Evolutionary conservation across 768 basidiomycete species (phyloP).

Genomic region (Amanita fuliginea): DNA sequence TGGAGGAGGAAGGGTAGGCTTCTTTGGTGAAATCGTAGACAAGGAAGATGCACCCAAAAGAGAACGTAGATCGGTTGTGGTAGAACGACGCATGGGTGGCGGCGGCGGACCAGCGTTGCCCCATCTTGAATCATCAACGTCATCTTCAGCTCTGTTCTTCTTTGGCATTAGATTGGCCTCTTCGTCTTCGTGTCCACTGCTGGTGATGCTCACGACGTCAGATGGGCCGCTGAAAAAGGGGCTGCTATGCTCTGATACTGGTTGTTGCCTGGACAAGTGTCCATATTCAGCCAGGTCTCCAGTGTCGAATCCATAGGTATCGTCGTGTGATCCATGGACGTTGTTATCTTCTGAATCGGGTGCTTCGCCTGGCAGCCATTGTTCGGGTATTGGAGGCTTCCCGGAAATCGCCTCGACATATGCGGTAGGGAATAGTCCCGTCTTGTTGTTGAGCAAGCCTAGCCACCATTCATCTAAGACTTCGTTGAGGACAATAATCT

Average conservation of each 20-base stretch:
- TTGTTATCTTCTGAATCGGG: constrained; percentile 9
- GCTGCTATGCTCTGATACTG: constrained; percentile 30
- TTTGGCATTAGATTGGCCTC: constrained; percentile 8
- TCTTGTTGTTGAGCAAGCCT: constrained; percentile 59
- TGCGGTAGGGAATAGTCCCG: constrained; percentile 73
- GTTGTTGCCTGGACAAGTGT: constrained; percentile 29
- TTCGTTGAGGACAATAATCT: constrained; percentile 68
- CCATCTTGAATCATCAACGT: constrained; percentile 3
- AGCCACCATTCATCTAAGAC: constrained; percentile 90
- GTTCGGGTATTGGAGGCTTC: constrained; percentile 15
- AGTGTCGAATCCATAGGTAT: background rate
- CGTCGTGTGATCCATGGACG: constrained; percentile 2
- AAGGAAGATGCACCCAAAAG: background rate
- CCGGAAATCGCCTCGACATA: constrained; percentile 48
- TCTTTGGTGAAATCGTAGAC: background rate
- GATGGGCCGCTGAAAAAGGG: constrained; percentile 33
- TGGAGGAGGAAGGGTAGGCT: constrained; percentile 37
- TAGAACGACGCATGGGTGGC: background rate
- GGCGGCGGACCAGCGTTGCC: background rate
- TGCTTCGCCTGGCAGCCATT: constrained; percentile 1
- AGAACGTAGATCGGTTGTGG: background rate
- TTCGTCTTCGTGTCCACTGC: constrained; percentile 37
- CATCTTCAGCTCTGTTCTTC: constrained; percentile 7
- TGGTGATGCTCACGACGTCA: constrained; percentile 30
- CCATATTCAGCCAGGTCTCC: constrained; percentile 29